Conservation (phyloP, 129 eudicot genomes). For the Saposhnikovia divaricata region DNA sequence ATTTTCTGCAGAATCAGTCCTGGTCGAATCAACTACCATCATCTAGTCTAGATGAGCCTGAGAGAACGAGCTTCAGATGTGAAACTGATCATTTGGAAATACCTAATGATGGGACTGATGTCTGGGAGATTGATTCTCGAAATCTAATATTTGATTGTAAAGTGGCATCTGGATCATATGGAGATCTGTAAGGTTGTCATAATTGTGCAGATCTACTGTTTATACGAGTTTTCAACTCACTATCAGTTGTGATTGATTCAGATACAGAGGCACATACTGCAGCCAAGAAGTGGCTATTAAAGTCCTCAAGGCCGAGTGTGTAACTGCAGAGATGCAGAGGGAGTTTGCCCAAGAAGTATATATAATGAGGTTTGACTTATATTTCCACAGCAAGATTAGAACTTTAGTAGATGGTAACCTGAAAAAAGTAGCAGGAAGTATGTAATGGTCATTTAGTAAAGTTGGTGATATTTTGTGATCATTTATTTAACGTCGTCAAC, state of each 20-base stretch:
- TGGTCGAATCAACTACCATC: conserved; percentile 20
- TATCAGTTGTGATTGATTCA: conserved; percentile 15
- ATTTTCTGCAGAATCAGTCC: conserved; percentile 29
- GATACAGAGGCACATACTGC: conserved; percentile 72
- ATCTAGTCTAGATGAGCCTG: conserved; percentile 18
- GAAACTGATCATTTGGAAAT: conserved; percentile 39
- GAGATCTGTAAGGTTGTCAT: conserved; percentile 60
- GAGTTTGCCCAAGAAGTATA: conserved; percentile 79
- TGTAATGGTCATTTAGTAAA: neutral
- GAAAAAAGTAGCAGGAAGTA: neutral
- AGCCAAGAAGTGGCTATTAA: conserved; percentile 79
- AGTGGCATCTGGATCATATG: conserved; percentile 75
- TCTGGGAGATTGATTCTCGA: conserved; percentile 65
- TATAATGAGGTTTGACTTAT: conserved; percentile 53
- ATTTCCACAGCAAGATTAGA: neutral
- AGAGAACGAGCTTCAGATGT: conserved; percentile 16
- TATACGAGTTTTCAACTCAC: conserved; percentile 4
- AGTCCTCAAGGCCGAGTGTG: conserved; percentile 65
- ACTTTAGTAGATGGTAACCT: neutral
- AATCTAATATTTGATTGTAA: conserved; percentile 44
- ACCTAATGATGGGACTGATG: conserved; percentile 66
- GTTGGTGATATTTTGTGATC: neutral
- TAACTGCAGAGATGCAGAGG: conserved; percentile 55
- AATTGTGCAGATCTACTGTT: conserved; percentile 1
- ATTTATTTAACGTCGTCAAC: neutral